These are phyloP conservation scores for Trichoderma simmonsii DNA, from an alignment of 2,329 filamentous ascomycete genomes.

Conservation along the genomic window DNA sequence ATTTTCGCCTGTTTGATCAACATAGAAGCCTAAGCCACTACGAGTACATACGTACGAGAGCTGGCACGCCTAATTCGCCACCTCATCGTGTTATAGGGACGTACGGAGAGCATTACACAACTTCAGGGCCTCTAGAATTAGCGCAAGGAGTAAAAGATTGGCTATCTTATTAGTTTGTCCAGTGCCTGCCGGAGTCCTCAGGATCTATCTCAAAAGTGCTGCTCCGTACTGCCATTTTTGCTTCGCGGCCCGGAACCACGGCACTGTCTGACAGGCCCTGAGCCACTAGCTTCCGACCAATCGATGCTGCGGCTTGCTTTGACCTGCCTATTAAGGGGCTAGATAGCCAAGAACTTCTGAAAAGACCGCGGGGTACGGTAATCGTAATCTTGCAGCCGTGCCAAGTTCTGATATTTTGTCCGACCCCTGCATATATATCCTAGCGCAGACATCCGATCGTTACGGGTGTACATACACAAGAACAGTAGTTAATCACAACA, in stretches of 20 bases:
- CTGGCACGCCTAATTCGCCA: background rate
- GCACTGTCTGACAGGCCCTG: background rate
- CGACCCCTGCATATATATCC: background rate
- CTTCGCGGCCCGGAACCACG: background rate
- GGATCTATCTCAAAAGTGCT: background rate
- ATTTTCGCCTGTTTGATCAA: background rate
- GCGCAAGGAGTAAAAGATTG: background rate
- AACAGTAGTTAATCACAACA: background rate
- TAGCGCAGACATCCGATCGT: background rate
- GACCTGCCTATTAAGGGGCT: background rate
- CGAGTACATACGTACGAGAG: fast-evolving
- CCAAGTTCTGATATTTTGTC: background rate
- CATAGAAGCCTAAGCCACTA: background rate
- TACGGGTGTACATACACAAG: background rate
- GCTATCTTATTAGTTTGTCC: background rate
- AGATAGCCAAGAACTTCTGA: background rate
- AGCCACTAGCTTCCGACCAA: background rate
- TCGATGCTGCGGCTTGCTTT: background rate
- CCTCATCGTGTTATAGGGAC: background rate
- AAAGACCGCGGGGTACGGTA: background rate
- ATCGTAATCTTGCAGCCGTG: constrained; percentile 1
- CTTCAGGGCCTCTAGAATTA: background rate
- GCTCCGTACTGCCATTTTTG: background rate
- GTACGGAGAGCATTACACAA: background rate
- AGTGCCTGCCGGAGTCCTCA: background rate